Conservation (phyloP, 495 filamentous ascomycete genomes). For the Hypoxylon trugodes region DNA sequence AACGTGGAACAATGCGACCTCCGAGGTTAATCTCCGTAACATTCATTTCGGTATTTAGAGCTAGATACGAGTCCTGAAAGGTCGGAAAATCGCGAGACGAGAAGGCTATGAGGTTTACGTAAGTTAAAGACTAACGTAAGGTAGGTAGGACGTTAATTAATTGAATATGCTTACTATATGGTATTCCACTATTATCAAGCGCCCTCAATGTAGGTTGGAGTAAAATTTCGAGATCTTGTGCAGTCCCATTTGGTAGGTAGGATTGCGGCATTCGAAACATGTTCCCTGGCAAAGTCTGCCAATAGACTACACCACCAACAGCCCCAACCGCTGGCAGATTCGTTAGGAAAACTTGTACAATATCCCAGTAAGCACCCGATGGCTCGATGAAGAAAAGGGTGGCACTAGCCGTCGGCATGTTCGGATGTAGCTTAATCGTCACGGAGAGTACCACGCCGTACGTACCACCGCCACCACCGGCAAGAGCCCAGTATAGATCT, state of each 20-base stretch:
- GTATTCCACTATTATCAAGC: background rate
- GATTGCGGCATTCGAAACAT: constrained; percentile 4
- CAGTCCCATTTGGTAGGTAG: constrained; percentile 8
- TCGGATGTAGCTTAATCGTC: constrained; percentile 42
- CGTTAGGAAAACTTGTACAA: background rate
- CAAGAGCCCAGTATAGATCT: constrained; percentile 70
- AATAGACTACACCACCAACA: background rate
- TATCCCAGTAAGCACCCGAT: background rate
- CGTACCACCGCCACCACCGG: constrained; percentile 63
- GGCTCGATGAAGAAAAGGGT: background rate
- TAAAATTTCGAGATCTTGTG: background rate
- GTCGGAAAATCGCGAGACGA: no score
- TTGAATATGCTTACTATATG: background rate
- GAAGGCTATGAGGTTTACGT: background rate
- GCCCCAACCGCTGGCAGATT: background rate
- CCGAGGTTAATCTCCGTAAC: background rate
- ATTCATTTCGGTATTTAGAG: background rate
- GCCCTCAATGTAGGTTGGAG: background rate
- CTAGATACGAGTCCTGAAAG: background rate
- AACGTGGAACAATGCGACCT: background rate
- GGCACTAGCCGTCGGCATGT: background rate
- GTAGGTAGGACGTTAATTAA: no score
- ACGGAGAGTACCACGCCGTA: constrained; percentile 61
- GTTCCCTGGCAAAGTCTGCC: constrained; percentile 1
- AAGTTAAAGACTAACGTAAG: no score